Evolutionary conservation across 2,329 filamentous ascomycete genomes (phyloP), one percentile per base, ranked within the genome.

Genomic region (Alternaria sp.): DNA sequence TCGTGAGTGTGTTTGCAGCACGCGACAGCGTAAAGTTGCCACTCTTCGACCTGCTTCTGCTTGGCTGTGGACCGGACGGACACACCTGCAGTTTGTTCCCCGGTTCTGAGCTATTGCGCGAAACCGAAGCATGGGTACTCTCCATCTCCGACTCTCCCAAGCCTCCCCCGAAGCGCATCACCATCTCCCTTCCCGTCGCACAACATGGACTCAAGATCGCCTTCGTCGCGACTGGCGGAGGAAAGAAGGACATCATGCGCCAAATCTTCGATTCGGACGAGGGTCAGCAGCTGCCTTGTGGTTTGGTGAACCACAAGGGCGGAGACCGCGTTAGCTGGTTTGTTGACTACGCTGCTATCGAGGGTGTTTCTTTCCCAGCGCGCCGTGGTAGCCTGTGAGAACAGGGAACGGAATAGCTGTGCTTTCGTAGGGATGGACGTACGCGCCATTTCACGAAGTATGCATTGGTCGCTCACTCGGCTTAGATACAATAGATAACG

Each of bases 21-120:
- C 91, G 95, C 78, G 96, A 99, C 83, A 96, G 92, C 68, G 95
- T 99, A 79, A 94, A 93, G 81, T 86, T 97, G 49, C 96, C 96
- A 71, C 91, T 97, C 76, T 99, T 98, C 80, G 96, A 99, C 80
- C 88, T 99, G 57, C 86, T 99, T 59, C 88, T 99, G 45, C 89
- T 99, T 45, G 96, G 96, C 74, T 97, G 93, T 79, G 96, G 96
- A 0, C 95, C 96, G 13, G 96, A 98, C 80, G 96, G 96, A 56
- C 96, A 99, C 84, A 98, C 96, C 32, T 98, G 96, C 89, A 96
- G 91, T 73, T 85, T 99, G 56, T 99, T 99, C 85, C 96, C 96
- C 6, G 91, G 91, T 59, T 95, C 97, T 78, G 88, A 90, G 62
- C 87, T 98, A 57, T 87, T 98, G 70, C 89, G 93, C 68, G 95